A percentile compares a stretch with the other conserved stretches of the same genome.
These are phyloP conservation scores for Lithospermum erythrorhizon DNA, from an alignment of 257 asterid species.

Conservation along the genomic window DNA sequence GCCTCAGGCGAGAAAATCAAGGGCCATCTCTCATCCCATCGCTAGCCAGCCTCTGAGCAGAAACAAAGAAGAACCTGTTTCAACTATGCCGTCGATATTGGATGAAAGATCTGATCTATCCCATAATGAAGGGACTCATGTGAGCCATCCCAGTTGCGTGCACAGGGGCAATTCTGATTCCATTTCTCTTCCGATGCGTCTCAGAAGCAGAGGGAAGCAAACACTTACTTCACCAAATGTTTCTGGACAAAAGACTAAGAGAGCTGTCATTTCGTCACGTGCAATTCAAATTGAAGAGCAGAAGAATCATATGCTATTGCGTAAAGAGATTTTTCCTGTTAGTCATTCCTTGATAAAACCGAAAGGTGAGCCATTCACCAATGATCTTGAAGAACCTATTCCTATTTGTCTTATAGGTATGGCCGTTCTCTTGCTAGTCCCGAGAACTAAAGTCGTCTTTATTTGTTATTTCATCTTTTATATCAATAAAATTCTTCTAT, in stretches of 20 bases:
- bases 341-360: conserved; percentile 30
- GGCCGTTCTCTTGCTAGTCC: conserved; percentile 2
- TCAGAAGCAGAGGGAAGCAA: conserved; percentile 39
- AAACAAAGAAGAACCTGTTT: conserved; percentile 34
- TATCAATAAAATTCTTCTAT: not conserved
- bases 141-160: conserved; percentile 12
- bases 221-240: conserved; percentile 23
- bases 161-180: conserved; percentile 17
- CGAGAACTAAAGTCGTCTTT: not conserved
- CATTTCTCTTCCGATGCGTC: conserved; percentile 30
- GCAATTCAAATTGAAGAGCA: conserved; percentile 28
- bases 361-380: conserved; percentile 51
- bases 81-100: conserved; percentile 18
- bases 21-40: conserved; percentile 19
- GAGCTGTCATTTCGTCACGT: conserved; percentile 19
- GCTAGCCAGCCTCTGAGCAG: conserved; percentile 18
- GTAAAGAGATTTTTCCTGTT: conserved; percentile 18
- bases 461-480: not conserved
- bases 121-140: conserved; percentile 14
- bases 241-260: conserved; percentile 26
- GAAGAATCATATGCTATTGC: conserved; percentile 17
- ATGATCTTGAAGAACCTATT: conserved; percentile 32
- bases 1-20: conserved; percentile 11
- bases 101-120: conserved; percentile 21
- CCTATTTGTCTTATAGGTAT: conserved; percentile 49